phyloP scores from a whole-genome alignment of 2,329 filamentous ascomycete genomes.

The Aquanectria penicillioides region DNA sequence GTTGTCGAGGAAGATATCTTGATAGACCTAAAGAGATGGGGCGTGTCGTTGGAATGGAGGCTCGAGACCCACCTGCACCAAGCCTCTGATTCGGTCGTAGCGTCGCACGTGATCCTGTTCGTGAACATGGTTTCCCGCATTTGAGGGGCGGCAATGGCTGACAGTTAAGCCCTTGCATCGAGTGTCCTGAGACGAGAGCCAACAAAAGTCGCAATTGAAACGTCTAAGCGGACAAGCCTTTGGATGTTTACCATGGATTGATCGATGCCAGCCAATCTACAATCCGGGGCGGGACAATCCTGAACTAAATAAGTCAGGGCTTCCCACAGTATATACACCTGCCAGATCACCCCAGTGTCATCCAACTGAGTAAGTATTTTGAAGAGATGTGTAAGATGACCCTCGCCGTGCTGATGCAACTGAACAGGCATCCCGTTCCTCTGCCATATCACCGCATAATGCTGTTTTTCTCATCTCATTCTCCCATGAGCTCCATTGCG shows the following conservation, averaged over 20 bases:
- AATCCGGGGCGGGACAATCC: conserved; percentile 17
- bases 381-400: conserved; percentile 18
- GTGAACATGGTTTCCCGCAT: conserved; percentile 37
- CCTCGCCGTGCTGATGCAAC: conserved; percentile 25
- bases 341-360: conserved; percentile 24
- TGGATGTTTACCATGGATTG: conserved; percentile 30
- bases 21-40: conserved; percentile 7
- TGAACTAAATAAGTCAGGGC: conserved; percentile 16
- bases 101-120: conserved; percentile 37
- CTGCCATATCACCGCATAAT: conserved; percentile 33
- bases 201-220: conserved; percentile 33
- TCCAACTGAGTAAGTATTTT: conserved; percentile 22
- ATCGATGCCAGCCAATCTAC: conserved; percentile 17
- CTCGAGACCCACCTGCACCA: conserved; percentile 30
- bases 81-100: conserved; percentile 35
- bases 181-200: conserved; percentile 19
- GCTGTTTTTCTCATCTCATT: conserved; percentile 38
- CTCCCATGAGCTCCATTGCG: conserved; percentile 36
- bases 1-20: background rate
- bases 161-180: conserved; percentile 37
- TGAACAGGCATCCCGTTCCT: conserved; percentile 11
- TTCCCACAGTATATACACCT: conserved; percentile 19
- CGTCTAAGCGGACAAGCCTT: conserved; percentile 24
- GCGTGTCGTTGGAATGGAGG: conserved; percentile 20
- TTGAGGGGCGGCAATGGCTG: conserved; percentile 43